phyloP scores from a whole-genome alignment of 2,329 filamentous ascomycete species.

The Paracorniculantispora psalliotae region DNA sequence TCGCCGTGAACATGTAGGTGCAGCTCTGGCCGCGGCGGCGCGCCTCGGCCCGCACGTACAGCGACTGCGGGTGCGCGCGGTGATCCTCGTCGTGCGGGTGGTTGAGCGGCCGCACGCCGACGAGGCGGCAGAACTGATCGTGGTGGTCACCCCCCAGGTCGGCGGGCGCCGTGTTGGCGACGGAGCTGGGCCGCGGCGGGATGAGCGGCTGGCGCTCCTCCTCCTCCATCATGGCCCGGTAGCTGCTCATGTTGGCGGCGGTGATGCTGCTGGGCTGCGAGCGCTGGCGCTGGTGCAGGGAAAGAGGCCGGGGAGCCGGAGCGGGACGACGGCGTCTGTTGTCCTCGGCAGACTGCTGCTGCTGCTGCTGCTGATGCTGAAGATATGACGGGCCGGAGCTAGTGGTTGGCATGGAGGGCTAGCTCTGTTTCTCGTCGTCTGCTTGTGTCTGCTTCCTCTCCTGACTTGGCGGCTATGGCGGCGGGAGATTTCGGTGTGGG shows the following conservation, averaged over 20 bases:
- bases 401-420: not conserved
- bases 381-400: not conserved
- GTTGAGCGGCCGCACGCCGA: slow-evolving; percentile 17
- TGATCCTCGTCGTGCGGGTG: slow-evolving; percentile 14
- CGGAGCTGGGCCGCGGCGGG: not conserved
- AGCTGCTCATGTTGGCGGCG: not conserved
- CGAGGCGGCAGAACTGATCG: slow-evolving; percentile 19
- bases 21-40: slow-evolving; percentile 15
- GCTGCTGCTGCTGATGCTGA: not conserved
- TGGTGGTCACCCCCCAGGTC: slow-evolving; percentile 15
- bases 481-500: not conserved
- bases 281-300: not conserved
- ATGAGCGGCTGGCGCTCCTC: slow-evolving; percentile 13
- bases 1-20: slow-evolving; percentile 19
- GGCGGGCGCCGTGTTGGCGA: not conserved
- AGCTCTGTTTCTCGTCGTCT: not conserved
- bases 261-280: not conserved
- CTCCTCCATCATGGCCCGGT: slow-evolving; percentile 8
- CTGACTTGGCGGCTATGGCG: not conserved
- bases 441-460: not conserved
- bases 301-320: not conserved
- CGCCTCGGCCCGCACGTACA: slow-evolving; percentile 18
- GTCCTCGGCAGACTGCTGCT: not conserved
- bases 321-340: not conserved
- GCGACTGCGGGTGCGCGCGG: slow-evolving; percentile 17